Base-by-base conservation (phyloP, 441 rosid species). In the Capsella rubella region DNA sequence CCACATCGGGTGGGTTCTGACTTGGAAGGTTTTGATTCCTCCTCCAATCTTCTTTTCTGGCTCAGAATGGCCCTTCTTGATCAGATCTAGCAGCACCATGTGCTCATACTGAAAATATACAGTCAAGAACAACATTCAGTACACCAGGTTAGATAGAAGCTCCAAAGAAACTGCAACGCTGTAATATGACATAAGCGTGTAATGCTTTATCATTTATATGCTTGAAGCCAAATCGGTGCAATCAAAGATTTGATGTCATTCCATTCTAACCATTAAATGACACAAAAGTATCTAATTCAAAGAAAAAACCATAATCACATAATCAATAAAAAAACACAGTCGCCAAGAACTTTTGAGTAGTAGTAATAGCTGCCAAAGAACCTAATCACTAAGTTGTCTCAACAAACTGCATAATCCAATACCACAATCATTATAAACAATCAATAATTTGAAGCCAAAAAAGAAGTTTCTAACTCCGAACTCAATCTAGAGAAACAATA, bases 1-100 rank as follows among this genome's bases (percentile, higher is more conserved):
- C 83, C 79, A 91, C 72, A 42, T 81, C 14, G 94, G 97, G 74
- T 90, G 97, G 37, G 54, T 77, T 49, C 84, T 83, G 29, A 95
- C 82, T 83, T 90, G 90, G 74, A 92, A 90, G 49, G 87, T 82
- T 67, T 75, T 78, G 72, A 95, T 66, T 31, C 97, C 97, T 46
- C 62, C 73, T 40, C 94, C 93, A 64, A 95, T 89, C 87, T 95
- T 92, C 72, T 69, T 86, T 4, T 87, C 95, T 1, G 95, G 83
- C 66, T 91, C 97, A 0, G 78, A 18, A 57, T 89, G 90, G 25
- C 97, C 97, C 78, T 86, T 86, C 81, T 89, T 86, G 32, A 92
- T 83, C 88, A 95, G 82, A 64, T 89, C 93, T 74, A 88, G 75
- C 58, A 95, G 53, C 13, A 86, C 86, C 92, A 84, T 60, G 32